Conservation (phyloP, 306 rosid species). For the Chamaecrista fasciculata region DNA sequence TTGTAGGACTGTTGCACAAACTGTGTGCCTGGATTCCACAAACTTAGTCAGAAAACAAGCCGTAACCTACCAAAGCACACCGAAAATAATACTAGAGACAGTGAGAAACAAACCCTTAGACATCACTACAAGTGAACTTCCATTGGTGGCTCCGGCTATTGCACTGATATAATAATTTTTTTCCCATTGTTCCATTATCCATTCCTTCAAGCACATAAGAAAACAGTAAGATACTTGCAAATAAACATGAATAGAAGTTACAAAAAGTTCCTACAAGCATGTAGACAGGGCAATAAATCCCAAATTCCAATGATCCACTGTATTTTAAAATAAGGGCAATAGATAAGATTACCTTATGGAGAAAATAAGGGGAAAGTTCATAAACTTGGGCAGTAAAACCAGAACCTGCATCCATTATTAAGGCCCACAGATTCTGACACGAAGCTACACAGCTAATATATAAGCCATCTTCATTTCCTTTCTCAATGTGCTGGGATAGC, state of each 20-base stretch:
- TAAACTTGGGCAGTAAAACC: slow-evolving; percentile 6
- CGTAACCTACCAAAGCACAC: neutral
- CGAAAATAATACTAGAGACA: neutral
- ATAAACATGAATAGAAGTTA: neutral
- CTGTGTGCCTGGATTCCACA: slow-evolving; percentile 45
- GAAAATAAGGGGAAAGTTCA: slow-evolving; percentile 39
- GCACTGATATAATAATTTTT: slow-evolving; percentile 12
- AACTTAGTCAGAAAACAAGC: neutral
- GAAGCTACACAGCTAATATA: slow-evolving; percentile 19
- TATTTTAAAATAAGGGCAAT: neutral
- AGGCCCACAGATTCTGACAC: slow-evolving; percentile 57
- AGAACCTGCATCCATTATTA: slow-evolving; percentile 24
- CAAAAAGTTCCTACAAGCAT: neutral
- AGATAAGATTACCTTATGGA: slow-evolving; percentile 36
- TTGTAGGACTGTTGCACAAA: slow-evolving; percentile 71
- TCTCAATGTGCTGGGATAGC: slow-evolving; percentile 19
- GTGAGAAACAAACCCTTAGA: slow-evolving; percentile 60
- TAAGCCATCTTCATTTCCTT: slow-evolving; percentile 21
- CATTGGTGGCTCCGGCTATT: slow-evolving; percentile 21
- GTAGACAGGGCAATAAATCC: neutral
- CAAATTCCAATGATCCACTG: neutral
- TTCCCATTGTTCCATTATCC: slow-evolving; percentile 20
- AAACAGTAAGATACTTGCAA: neutral
- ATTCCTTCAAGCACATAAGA: slow-evolving; percentile 3
- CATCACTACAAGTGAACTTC: slow-evolving; percentile 71